Evolutionary conservation across 345 rosid genomes (phyloP).

Genomic region (thale cress (Arabidopsis thaliana)): DNA sequence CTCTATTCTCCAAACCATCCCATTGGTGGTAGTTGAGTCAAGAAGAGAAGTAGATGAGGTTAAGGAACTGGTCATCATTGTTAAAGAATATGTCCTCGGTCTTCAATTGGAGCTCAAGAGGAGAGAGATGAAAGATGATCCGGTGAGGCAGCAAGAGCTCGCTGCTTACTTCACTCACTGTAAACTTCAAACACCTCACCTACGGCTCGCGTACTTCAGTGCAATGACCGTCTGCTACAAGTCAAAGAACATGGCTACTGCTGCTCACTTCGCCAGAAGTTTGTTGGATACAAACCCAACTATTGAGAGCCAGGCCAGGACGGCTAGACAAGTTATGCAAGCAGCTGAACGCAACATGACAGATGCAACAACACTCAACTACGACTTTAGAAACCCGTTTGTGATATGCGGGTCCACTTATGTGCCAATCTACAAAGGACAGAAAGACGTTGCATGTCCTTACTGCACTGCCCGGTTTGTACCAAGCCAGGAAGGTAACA

Average conservation of each 20-base stretch:
- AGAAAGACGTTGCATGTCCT: constrained; percentile 86
- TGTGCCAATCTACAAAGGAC: constrained; percentile 91
- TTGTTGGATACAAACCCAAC: constrained; percentile 78
- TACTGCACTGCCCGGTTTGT: constrained; percentile 88
- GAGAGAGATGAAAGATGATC: constrained; percentile 75
- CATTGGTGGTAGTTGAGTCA: constrained; percentile 85
- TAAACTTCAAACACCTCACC: constrained; percentile 84
- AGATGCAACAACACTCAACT: constrained; percentile 70
- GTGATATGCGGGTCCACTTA: constrained; percentile 91
- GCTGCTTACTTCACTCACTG: constrained; percentile 99
- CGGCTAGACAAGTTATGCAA: constrained; percentile 80
- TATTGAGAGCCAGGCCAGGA: constrained; percentile 73
- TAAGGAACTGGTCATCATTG: constrained; percentile 74
- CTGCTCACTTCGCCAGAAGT: constrained; percentile 81
- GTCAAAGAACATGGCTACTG: constrained; percentile 78
- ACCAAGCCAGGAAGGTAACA: constrained; percentile 72
- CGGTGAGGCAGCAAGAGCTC: constrained; percentile 88
- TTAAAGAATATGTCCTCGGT: constrained; percentile 87
- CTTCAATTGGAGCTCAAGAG: constrained; percentile 86
- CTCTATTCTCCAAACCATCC: constrained; percentile 89
- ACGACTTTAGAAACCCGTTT: constrained; percentile 94
- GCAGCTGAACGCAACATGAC: constrained; percentile 84
- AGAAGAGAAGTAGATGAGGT: constrained; percentile 99
- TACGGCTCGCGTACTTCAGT: constrained; percentile 75
- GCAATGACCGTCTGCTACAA: constrained; percentile 88